A percentile compares a stretch with the other conserved stretches of the same genome.
Conservation (phyloP, 2,329 filamentous ascomycete species). For the Penicillium expansum region DNA sequence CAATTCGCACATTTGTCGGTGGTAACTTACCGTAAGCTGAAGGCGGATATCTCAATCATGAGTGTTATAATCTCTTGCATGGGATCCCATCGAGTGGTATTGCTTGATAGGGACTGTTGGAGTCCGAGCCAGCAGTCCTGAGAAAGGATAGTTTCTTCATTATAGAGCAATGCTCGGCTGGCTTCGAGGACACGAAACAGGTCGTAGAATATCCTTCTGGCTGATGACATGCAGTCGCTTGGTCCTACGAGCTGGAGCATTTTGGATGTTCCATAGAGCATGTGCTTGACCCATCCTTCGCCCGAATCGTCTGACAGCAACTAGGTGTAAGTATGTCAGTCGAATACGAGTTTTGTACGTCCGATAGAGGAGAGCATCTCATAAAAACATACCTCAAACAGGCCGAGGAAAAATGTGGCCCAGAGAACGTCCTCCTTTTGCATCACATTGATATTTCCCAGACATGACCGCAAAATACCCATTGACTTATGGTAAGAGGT, state of each 20-base stretch:
- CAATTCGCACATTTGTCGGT: neutral
- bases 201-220: constrained; percentile 5
- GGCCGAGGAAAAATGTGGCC: neutral
- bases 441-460: neutral
- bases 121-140: neutral
- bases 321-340: neutral
- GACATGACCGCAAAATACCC: neutral
- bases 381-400: neutral
- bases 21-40: neutral
- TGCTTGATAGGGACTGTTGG: neutral
- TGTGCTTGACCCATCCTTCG: constrained; percentile 10
- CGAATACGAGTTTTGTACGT: neutral
- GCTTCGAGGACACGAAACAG: constrained; percentile 9
- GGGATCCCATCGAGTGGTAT: neutral
- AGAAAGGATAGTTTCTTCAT: constrained; percentile 6
- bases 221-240: neutral
- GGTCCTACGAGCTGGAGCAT: constrained; percentile 8
- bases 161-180: constrained; percentile 3
- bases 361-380: too few species aligned
- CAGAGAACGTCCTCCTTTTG: neutral
- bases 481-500: neutral
- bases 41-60: neutral
- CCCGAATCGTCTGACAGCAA: constrained; percentile 1
- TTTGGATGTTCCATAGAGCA: constrained; percentile 8
- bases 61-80: neutral